Evolutionary conservation across 2,329 filamentous ascomycete species (phyloP).

Genomic region (Talaromyces albobiverticillius): DNA sequence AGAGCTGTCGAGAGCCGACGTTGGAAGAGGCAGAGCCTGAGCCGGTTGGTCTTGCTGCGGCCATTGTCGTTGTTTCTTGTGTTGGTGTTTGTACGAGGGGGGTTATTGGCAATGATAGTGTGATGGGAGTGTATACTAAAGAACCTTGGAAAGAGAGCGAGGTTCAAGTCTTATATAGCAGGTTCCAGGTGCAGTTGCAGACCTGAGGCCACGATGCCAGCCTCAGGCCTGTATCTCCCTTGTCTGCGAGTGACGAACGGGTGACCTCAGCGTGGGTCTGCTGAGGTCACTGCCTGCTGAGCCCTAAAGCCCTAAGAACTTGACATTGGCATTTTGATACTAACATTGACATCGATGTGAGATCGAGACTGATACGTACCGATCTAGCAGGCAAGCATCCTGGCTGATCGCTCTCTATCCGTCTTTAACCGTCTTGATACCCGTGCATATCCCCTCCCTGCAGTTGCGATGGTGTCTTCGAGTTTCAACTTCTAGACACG

Average conservation of each 20-base stretch:
- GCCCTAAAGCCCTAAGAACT: no score
- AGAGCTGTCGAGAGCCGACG: constrained; percentile 64
- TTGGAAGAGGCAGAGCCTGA: constrained; percentile 46
- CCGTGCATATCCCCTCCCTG: no score
- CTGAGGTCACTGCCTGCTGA: constrained; percentile 6
- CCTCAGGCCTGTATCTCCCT: background rate
- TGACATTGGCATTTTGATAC: background rate
- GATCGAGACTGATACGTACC: no score
- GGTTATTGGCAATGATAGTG: no score
- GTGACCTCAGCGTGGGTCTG: constrained; percentile 17
- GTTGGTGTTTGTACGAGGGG: background rate
- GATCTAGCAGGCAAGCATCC: no score
- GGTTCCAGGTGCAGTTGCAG: no score
- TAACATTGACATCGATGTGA: no score
- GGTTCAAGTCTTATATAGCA: background rate
- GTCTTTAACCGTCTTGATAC: no score
- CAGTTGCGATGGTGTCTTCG: no score
- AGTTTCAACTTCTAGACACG: no score
- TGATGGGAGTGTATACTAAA: no score
- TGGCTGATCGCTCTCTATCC: no score
- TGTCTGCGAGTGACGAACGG: constrained; percentile 4
- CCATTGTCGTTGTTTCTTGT: constrained; percentile 4
- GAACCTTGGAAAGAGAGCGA: background rate
- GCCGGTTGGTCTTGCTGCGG: background rate
- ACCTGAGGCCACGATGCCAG: background rate